Conservation (phyloP, 129 eudicot genomes). For the Tagetes patula region DNA sequence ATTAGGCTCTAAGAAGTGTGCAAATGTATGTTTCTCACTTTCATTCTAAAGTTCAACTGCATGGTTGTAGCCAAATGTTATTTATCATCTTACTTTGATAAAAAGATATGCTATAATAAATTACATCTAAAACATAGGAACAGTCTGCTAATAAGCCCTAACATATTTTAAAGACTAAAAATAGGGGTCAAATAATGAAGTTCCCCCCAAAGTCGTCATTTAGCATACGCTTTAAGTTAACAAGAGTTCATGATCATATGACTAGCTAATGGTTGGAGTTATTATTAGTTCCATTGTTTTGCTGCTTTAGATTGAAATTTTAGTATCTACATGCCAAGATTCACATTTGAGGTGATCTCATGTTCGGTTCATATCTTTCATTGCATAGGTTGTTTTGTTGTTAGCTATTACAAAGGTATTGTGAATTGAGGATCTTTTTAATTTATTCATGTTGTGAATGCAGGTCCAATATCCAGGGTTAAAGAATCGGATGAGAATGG, state of each 20-base stretch:
- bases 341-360: background rate
- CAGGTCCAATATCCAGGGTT: constrained; percentile 97
- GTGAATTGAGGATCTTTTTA: background rate
- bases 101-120: background rate
- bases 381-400: background rate
- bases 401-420: background rate
- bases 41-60: background rate
- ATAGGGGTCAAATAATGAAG: background rate
- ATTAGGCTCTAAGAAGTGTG: background rate
- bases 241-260: background rate
- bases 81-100: background rate
- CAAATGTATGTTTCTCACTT: background rate
- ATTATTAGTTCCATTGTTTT: background rate
- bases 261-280: constrained; percentile 1
- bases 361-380: background rate
- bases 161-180: background rate
- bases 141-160: background rate
- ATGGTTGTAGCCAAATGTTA: background rate
- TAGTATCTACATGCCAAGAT: background rate
- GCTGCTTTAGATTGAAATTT: constrained; percentile 7
- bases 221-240: background rate
- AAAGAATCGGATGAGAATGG: constrained; percentile 70
- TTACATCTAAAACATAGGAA: background rate
- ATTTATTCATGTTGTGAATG: constrained; percentile 5
- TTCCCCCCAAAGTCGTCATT: constrained; percentile 5